Evolutionary conservation across 2,329 filamentous ascomycete genomes (phyloP), one percentile per base, ranked within the genome.

Genomic region (Fusarium pseudocircinatum): DNA sequence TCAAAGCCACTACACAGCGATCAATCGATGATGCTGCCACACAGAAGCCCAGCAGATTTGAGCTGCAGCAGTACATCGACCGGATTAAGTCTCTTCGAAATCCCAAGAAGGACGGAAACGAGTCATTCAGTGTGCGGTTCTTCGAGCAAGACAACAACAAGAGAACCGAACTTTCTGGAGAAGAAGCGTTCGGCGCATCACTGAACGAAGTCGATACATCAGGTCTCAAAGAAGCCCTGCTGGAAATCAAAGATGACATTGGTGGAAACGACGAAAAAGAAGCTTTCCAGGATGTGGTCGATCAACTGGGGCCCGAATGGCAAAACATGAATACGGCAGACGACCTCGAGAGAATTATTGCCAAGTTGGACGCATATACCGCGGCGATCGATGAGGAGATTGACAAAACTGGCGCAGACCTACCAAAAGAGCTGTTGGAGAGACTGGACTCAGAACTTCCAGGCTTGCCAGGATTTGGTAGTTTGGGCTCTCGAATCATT

Each of bases 141-240:
- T 89, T 87, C 68, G 86, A 89, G 61, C 84, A 88, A 75, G 82
- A 82, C 20, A 80, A 81, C 7, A 72, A 78, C 36, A 74, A 76
- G 13, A 73, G 85, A 18, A 82, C 78, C 22, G 82, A 83, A 70
- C 78, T 88, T 24, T 70, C 74, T 15, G 75, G 80, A 64, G 79
- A 83, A 53, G 79, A 84, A n/a, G 83, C 82, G 13, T 86, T 86
- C 64, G 79, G 76, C 39, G 77, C 82, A 28, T 83, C 84, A 1
- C 60, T 87, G 10, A 77, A 81, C 68, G 72, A 74, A 16, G 72
- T 82, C 40, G 82, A 83, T 53, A 79, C 79, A 10, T 81, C 80
- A 10, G 79, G 82, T 20, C 72, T 84, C 26, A 81, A 82, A 36
- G 69, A 78, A n/a, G 78, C 81, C 7, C 75, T 87, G 1, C 72